A percentile compares a stretch with the other conserved stretches of the same genome.
Evolutionary conservation across 169 alveolate genomes (phyloP).

Genomic region (Pseudocohnilembus persalinus): DNA sequence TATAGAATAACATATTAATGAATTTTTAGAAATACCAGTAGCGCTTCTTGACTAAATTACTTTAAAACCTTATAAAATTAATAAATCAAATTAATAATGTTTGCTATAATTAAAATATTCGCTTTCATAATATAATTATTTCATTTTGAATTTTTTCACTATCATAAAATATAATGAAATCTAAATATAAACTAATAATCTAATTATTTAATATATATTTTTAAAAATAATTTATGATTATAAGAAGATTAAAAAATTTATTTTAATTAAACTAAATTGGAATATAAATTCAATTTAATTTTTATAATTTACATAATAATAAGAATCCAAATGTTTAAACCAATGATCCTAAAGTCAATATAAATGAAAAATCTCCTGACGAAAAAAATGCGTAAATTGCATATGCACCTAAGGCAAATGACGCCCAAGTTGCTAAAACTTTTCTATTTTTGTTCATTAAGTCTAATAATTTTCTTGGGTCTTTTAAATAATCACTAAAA

Average conservation of each 20-base stretch:
- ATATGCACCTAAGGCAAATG: conserved; percentile 1
- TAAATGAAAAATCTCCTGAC: conserved; percentile 38
- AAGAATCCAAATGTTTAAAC: conserved; percentile 43
- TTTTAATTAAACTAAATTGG: no score
- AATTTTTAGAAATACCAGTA: conserved; percentile 48
- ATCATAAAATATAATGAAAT: no score
- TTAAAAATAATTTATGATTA: no score
- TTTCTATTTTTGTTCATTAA: conserved; percentile 4
- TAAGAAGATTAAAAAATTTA: background rate
- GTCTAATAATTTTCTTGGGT: background rate
- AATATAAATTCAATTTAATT: no score
- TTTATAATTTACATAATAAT: background rate
- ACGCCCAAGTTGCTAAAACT: conserved; percentile 25
- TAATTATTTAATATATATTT: no score
- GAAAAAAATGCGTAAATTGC: conserved; percentile 32
- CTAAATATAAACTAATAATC: no score
- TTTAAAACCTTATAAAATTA: no score
- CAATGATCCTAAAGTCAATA: conserved; percentile 37
- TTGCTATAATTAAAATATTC: no score
- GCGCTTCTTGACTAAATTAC: conserved; percentile 21
- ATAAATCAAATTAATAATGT: no score
- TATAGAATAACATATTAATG: conserved; percentile 51
- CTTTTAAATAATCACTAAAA: background rate
- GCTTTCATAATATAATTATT: no score
- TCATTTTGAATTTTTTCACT: no score